Percentiles rank a stretch among this genome's conserved stretches.
phyloP scores from a whole-genome alignment of 495 filamentous ascomycete species.

The Arthonia radiata region DNA sequence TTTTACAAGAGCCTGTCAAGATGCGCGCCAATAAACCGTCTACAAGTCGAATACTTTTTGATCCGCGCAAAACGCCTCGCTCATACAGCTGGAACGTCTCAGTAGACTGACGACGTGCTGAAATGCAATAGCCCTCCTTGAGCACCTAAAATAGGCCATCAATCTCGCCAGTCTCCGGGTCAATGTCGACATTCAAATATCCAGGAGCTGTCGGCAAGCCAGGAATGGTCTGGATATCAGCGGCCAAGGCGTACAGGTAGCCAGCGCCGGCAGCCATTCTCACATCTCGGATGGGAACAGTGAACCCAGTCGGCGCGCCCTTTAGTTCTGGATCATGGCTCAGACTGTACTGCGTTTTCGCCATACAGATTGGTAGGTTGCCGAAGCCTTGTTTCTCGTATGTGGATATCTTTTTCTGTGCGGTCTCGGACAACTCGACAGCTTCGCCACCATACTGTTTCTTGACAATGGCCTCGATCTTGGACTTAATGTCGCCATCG shows the following conservation, averaged over 20 bases:
- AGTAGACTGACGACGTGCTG: too few relatives aligned
- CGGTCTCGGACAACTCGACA: conserved; percentile 82
- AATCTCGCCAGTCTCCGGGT: conserved; percentile 82
- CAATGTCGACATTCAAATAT: conserved; percentile 88
- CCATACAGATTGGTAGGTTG: conserved; percentile 83
- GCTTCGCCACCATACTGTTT: conserved; percentile 81
- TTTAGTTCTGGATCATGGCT: conserved; percentile 85
- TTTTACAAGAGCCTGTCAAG: too few relatives aligned
- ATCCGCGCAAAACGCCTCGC: too few relatives aligned
- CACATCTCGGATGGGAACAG: conserved; percentile 84
- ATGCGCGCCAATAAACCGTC: too few relatives aligned
- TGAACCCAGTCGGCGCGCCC: conserved; percentile 90
- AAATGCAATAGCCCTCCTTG: too few relatives aligned
- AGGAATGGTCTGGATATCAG: conserved; percentile 95
- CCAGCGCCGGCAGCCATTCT: conserved; percentile 82
- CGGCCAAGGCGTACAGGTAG: conserved; percentile 84
- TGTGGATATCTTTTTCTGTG: conserved; percentile 84
- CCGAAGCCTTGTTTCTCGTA: conserved; percentile 83
- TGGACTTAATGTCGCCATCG: conserved; percentile 59
- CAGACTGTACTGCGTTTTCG: conserved; percentile 94
- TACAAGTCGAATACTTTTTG: too few relatives aligned
- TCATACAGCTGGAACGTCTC: too few relatives aligned
- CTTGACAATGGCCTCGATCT: conserved; percentile 75
- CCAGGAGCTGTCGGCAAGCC: conserved; percentile 87
- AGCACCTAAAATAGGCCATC: conserved; percentile 62